phyloP scores from a whole-genome alignment of 129 eudicot genomes.

The Escallonia rubra region DNA sequence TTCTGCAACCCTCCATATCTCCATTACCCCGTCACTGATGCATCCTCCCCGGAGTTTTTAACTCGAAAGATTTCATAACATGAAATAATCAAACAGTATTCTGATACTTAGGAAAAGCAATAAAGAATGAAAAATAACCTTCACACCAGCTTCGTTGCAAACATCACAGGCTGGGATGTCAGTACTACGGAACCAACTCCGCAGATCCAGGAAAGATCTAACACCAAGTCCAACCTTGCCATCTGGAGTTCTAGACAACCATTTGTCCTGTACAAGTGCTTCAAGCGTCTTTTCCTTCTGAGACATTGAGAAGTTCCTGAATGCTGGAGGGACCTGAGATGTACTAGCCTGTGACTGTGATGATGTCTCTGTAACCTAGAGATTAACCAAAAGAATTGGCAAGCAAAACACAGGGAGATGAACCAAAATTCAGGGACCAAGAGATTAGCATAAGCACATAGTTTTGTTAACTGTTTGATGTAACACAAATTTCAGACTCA shows the following conservation, averaged over 20 bases:
- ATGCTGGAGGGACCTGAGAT: constrained; percentile 54
- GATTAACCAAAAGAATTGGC: background rate
- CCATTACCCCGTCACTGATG: background rate
- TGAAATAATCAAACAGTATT: background rate
- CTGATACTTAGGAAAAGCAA: background rate
- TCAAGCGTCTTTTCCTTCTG: constrained; percentile 71
- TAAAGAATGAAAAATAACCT: constrained; percentile 39
- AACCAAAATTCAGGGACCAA: background rate
- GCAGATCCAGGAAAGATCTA: constrained; percentile 86
- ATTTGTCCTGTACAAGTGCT: constrained; percentile 66
- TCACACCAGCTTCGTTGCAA: constrained; percentile 92
- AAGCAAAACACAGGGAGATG: background rate
- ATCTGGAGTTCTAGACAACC: constrained; percentile 60
- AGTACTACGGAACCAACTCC: constrained; percentile 86
- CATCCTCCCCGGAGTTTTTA: background rate
- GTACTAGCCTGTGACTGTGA: constrained; percentile 42
- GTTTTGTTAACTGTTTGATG: too few relatives aligned
- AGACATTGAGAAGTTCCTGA: constrained; percentile 64
- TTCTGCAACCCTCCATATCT: background rate
- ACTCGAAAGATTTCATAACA: background rate
- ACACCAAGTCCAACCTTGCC: constrained; percentile 78
- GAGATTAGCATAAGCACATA: too few relatives aligned
- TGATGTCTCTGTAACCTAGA: constrained; percentile 32
- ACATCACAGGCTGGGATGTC: constrained; percentile 80
- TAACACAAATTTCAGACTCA: too few relatives aligned